Percentiles rank a stretch among this genome's conserved stretches.
Conservation (phyloP, 2,329 filamentous ascomycete genomes). For the Clathrospora elynae region DNA sequence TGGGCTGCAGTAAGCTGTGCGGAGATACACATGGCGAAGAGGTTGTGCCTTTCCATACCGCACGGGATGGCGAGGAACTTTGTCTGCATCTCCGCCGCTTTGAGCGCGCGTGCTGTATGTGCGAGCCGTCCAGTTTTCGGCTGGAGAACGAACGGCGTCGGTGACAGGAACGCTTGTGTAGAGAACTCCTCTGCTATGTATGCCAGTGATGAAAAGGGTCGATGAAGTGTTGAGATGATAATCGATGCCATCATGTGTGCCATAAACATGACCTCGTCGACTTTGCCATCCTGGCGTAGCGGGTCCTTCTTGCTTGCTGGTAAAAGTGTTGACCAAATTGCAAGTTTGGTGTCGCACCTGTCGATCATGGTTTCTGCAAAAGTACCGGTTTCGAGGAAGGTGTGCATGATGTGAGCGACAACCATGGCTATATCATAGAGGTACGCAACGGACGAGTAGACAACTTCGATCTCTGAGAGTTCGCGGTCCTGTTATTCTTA, state of each 20-base stretch:
- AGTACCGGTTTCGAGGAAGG: slow-evolving; percentile 23
- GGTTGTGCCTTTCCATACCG: slow-evolving; percentile 70
- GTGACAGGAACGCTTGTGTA: slow-evolving; percentile 64
- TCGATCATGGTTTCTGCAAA: slow-evolving; percentile 61
- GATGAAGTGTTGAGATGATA: slow-evolving; percentile 47
- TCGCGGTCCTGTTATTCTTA: slow-evolving; percentile 75
- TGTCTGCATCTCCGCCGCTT: slow-evolving; percentile 76
- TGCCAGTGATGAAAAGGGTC: slow-evolving; percentile 45
- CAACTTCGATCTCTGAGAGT: slow-evolving; percentile 70
- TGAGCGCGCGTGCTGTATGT: slow-evolving; percentile 79
- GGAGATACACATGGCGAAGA: slow-evolving; percentile 38
- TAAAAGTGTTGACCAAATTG: slow-evolving; percentile 78
- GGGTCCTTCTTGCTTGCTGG: slow-evolving; percentile 73
- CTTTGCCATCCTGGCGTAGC: slow-evolving; percentile 66
- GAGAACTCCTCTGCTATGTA: slow-evolving; percentile 38
- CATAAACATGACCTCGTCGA: slow-evolving; percentile 91
- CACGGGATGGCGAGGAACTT: slow-evolving; percentile 75
- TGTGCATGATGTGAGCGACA: slow-evolving; percentile 71
- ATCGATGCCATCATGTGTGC: slow-evolving; percentile 74
- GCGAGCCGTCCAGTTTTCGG: slow-evolving; percentile 49
- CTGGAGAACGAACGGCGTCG: slow-evolving; percentile 57
- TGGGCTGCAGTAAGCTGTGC: slow-evolving; percentile 39
- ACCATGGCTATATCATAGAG: slow-evolving; percentile 74
- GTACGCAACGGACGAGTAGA: slow-evolving; percentile 84
- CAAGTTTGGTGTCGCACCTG: slow-evolving; percentile 68